Base-by-base conservation (phyloP, 257 asterid genomes). In the Coffea canephora region DNA sequence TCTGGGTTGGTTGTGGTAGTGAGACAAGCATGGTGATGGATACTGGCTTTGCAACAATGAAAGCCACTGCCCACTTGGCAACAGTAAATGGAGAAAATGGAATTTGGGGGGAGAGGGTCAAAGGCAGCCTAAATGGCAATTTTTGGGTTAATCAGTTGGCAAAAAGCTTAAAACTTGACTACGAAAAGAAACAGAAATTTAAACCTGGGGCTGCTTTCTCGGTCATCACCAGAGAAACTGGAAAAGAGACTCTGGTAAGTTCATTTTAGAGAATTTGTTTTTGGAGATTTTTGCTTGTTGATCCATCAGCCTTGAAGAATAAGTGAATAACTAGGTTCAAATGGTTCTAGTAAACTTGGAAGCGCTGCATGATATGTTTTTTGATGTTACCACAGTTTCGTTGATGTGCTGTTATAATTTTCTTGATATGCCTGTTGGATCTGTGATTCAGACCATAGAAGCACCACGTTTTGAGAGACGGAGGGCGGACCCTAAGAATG, bases 401-500 rank as follows among this genome's bases (percentile, higher is more conserved):
- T 36, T 54, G 18, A 12, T 69, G n/a, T 57, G 27, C 21, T 27
- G 41, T n/a, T 50, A 19, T 78, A 62, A 74, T 31, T 65, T 65
- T 75, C 31, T 82, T 79, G 36, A 41, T 48, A 50, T 82, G 75
- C 81, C 69, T 73, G 62, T 71, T 80, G 83, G 82, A 70, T 80
- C 62, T 62, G 18, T 76, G 61, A 79, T 86, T 84, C 86, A 96
- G 99, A 88, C 90, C 2, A 79, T 89, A 27, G 78, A 81, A 64
- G 82, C 91, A 6, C 94, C 97, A 13, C 77, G 34, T 66, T 49
- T 88, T 11, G 97, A 87, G 86, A 90, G 93, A 77, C 90, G 80
- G 57, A 87, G 90, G 88, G 98, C 88, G 4, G 81, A 91, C 66
- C 98, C 98, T 0, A 92, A 94, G 66, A 93, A 92, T 83, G 98